Evolutionary conservation across 176 grass and related monocot genomes (phyloP), one percentile per base, ranked within the genome.

Genomic region (Triticum urartu): DNA sequence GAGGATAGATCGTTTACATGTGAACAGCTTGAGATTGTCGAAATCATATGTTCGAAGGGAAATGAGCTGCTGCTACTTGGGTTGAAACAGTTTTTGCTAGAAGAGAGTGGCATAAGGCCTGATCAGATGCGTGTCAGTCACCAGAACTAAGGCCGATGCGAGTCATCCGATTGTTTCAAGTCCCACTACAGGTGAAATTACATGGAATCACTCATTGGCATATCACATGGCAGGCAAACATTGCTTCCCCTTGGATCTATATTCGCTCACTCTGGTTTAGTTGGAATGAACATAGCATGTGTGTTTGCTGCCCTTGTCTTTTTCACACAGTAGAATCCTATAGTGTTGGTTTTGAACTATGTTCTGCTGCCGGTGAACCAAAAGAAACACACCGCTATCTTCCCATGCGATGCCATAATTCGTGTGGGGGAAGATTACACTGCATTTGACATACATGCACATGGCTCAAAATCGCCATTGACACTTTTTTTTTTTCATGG

Each of bases 1-100:
- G 10, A 75, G 67, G 67, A 75, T 58, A 68, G 60, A 59, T 89
- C 59, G 0, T 89, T 89, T 52, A 81, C 58, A 21, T 89, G 77
- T 60, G 60, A 75, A 18, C 60, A 85, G 1, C 88, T 85, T 66
- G 11, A 75, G 60, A 26, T 33, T 67, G 24, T 81, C 45, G 13
- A 85, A 56, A 81, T 89, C 68, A 42, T 85, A 67, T 85, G 68
- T 43, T 34, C 1, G 1, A 5, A 22, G 66, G 4, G 52, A 39
- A 24, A 11, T 75, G 34, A 43, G 11, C 9, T 67, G 82, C 24
- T 66, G 82, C 24, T 74, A 25, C 20, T 32, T 11, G 15, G 3
- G 11, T 24, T 89, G 34, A 10, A 32, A n/a, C 3, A 43, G 8
- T 52, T 89, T 43, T 21, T 89, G 60, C 0, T 1, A 15, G 48